phyloP scores from a whole-genome alignment of 768 basidiomycete species.

The Dioszegia hungarica region DNA sequence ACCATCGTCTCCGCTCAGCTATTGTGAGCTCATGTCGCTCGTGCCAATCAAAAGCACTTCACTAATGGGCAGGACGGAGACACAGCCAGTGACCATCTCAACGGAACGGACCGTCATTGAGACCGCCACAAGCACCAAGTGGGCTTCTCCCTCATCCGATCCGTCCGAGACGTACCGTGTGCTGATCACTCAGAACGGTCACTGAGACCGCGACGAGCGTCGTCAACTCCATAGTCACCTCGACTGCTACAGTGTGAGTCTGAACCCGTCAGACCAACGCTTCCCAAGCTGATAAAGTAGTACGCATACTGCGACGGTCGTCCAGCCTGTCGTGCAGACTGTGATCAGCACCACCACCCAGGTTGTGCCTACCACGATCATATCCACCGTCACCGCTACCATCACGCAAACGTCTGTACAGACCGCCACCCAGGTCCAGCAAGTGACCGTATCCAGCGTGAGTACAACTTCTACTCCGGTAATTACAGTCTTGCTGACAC shows the following conservation, averaged over 20 bases:
- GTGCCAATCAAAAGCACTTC: too few species aligned
- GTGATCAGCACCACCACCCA: constrained; percentile 1
- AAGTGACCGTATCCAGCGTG: neutral
- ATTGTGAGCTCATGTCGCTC: neutral
- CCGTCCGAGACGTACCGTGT: too few species aligned
- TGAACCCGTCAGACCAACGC: too few species aligned
- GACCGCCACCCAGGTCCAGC: neutral
- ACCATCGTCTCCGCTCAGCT: neutral
- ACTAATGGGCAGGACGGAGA: neutral
- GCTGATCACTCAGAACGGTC: neutral
- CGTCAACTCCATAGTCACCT: neutral
- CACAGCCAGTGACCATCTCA: neutral
- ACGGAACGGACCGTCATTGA: constrained; percentile 4
- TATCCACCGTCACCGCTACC: constrained; percentile 9
- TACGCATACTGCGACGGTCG: neutral
- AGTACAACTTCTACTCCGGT: neutral
- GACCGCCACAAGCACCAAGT: constrained; percentile 10
- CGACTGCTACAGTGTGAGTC: neutral
- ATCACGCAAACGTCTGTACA: neutral
- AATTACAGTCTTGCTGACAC: neutral
- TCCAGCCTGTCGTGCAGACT: constrained; percentile 8
- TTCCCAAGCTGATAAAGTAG: neutral
- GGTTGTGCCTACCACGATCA: constrained; percentile 14
- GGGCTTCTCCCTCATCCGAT: neutral
- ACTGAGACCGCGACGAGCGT: neutral